Evolutionary conservation across 1,139 yeast genomes (phyloP), one percentile per base, ranked within the genome.

Genomic region (Geotrichum carabidarum): DNA sequence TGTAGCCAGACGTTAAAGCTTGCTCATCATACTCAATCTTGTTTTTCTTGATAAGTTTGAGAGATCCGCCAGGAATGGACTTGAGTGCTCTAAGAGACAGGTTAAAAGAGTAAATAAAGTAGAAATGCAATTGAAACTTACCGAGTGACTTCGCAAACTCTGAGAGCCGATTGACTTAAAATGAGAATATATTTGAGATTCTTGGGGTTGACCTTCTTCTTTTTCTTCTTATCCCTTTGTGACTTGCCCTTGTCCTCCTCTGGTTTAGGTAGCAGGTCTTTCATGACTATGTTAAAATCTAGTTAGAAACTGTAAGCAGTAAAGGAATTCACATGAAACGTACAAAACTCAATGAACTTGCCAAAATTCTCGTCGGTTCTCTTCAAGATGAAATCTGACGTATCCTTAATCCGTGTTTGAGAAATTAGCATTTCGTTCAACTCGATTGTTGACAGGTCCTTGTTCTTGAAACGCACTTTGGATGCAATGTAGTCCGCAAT

Each of bases 61-160:
- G 59, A 1, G 88, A 80, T 0, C 84, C 79, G 11, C 67, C 67
- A 8, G 62, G 60, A 8, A 64, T 37, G 1, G 57, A 34, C 8
- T 83, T 82, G 4, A 71, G 59, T 4, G 84, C 82, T 2, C 47
- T 44, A 17, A 14, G 8, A 9, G 22, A 38, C 4, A 15, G 18
- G 17, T 11, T 38, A 14, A 4, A 12, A 35, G 2, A 35, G 14
- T 12, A 4, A 2, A 35, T 12, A 35, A 4, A 12, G 3, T 5
- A 2, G 4, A 38, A 4, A 38, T 14, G 4, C 3, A 38, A 15
- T 12, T 12, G 11, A 22, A 8, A 27, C 45, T 17, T 22, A 18
- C 55, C 93, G 74, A 64, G 80, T 81, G 1, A 83, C 76, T 63
- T 85, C 91, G 70, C 93, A 85, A 0, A 85, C 88, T 56, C 93